Evolutionary conservation across 805 yeast species (phyloP), one percentile per base, ranked within the genome.

Genomic region (Candida ascalaphidarum): DNA sequence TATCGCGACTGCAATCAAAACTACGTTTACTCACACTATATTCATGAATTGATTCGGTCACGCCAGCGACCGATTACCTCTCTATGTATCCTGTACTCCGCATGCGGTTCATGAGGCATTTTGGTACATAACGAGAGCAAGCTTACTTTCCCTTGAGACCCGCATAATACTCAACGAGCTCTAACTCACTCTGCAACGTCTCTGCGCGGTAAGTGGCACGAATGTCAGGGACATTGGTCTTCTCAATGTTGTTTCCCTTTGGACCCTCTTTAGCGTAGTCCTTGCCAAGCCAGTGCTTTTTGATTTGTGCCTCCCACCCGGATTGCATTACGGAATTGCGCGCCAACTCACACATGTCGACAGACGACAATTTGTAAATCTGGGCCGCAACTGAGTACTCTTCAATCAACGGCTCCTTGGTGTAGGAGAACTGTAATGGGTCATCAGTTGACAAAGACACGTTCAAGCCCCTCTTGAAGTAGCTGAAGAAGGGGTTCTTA

Each of bases 331-430:
- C 97, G 1, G 97, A 88, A 55, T 89, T 88, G 39, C 77, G 70
- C 0, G 99, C 98, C 43, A 92, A 64, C 52, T 92, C 99, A 51
- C 97, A 88, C 94, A 92, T 85, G 55, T 92, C 98, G 18, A 89
- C 97, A 36, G 85, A 77, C 0, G 95, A 84, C 23, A 92, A 67
- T 50, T 92, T 86, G 66, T 88, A 92, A 41, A 92, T 92, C 56
- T 92, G 97, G 0, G 96, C 97, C 5, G 98, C 98, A 17, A 92
- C 97, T 2, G 96, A 84, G 52, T 88, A 92, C 55, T 92, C 98
- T 55, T 92, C 98, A 42, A 92, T 92, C 46, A 92, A 68, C 11
- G 99, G 97, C 50, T 92, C 99, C 47, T 94, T 77, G 18, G 99
- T 92, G 59, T 86, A 92, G 0, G 96, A 82, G 51, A 92, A 92